Conservation (phyloP, 1,139 yeast species). For the Taphrina betulina region DNA sequence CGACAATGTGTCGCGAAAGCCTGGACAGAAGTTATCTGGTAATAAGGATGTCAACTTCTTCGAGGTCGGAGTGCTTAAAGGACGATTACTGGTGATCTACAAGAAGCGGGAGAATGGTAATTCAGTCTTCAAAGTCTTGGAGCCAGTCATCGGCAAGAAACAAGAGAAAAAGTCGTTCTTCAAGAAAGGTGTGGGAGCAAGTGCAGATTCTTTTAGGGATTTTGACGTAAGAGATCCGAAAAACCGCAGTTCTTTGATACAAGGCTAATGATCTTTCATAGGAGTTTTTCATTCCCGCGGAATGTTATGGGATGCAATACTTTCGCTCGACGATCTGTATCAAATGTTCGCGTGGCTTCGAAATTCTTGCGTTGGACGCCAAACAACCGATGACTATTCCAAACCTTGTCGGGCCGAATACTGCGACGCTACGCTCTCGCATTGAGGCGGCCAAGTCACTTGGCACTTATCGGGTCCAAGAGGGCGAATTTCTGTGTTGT, state of each 20-base stretch:
- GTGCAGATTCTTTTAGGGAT: conserved; percentile 46
- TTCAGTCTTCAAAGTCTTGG: conserved; percentile 45
- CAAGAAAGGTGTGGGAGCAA: conserved; percentile 1
- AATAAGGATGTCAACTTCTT: conserved; percentile 52
- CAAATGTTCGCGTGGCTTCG: conserved; percentile 68
- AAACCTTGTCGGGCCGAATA: conserved; percentile 39
- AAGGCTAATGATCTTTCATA: too few species aligned
- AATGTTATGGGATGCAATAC: conserved; percentile 45
- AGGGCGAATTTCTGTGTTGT: conserved; percentile 60
- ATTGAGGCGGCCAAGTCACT: conserved; percentile 49
- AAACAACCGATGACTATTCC: conserved; percentile 60
- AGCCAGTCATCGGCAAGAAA: conserved; percentile 49
- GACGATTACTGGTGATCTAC: conserved; percentile 56
- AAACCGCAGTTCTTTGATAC: too few species aligned
- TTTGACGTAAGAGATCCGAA: conserved; percentile 41
- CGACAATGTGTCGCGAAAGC: neutral
- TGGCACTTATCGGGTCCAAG: conserved; percentile 61
- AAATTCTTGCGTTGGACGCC: conserved; percentile 62
- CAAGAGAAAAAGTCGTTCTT: conserved; percentile 15
- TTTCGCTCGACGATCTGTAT: conserved; percentile 55
- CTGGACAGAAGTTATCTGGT: conserved; percentile 20
- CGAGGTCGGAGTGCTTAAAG: conserved; percentile 61
- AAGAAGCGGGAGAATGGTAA: conserved; percentile 38
- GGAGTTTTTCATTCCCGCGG: conserved; percentile 43
- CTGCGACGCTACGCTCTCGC: conserved; percentile 31